These are phyloP conservation scores for Phytopythium vexans DNA, from an alignment of 352 stramenopile genomes.

Conservation along the genomic window DNA sequence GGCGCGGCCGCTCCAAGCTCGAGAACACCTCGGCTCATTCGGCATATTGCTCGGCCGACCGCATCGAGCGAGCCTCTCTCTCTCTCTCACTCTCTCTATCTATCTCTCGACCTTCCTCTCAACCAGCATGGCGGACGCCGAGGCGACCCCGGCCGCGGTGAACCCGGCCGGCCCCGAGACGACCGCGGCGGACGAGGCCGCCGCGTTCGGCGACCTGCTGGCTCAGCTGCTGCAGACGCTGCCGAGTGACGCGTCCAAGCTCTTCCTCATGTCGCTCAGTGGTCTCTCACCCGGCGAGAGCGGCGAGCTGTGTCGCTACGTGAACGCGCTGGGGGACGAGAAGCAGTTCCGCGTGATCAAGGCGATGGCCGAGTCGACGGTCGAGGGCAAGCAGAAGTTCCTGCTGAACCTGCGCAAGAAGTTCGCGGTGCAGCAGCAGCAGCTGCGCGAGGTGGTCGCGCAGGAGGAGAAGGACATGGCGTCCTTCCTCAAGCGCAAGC, in stretches of 20 bases:
- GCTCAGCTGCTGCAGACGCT: constrained; percentile 71
- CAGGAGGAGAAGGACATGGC: constrained; percentile 65
- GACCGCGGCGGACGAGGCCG: background rate
- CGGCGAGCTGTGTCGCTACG: constrained; percentile 73
- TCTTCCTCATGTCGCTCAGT: constrained; percentile 77
- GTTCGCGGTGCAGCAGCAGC: constrained; percentile 60
- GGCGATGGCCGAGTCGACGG: constrained; percentile 73
- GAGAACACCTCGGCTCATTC: no score
- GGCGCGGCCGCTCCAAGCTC: no score
- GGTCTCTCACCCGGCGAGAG: constrained; percentile 68
- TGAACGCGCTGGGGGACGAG: constrained; percentile 65
- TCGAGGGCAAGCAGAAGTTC: constrained; percentile 82
- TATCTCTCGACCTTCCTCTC: background rate
- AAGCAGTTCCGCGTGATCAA: constrained; percentile 88
- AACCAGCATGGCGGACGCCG: constrained; percentile 1
- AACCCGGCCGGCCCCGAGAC: constrained; percentile 14
- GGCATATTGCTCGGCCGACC: no score
- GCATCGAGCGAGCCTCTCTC: no score
- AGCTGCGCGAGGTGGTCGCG: constrained; percentile 43
- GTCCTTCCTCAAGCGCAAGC: constrained; percentile 65
- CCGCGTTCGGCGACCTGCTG: constrained; percentile 69
- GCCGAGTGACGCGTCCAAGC: constrained; percentile 58
- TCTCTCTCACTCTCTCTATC: no score
- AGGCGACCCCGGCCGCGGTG: background rate
- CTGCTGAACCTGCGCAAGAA: constrained; percentile 66